phyloP scores from a whole-genome alignment of 78 protist genomes.

The Emiliania huxleyi region DNA sequence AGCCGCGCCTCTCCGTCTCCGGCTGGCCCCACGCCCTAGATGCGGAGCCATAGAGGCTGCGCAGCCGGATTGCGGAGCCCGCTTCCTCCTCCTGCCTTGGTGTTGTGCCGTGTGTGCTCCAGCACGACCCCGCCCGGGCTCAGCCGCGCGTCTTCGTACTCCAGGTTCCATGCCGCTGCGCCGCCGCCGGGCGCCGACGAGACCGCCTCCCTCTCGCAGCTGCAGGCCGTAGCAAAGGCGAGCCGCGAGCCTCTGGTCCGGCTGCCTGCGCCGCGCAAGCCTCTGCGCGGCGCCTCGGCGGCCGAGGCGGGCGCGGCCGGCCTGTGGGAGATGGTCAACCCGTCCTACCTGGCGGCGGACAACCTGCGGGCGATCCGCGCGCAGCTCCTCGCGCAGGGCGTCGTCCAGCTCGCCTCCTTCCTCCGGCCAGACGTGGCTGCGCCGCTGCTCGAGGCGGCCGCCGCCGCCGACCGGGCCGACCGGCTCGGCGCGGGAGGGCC shows the following conservation, averaged over 20 bases:
- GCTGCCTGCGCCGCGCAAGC: background rate
- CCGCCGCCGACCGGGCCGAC: background rate
- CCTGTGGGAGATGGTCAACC: background rate
- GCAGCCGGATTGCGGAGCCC: too few relatives aligned
- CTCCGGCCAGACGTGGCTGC: background rate
- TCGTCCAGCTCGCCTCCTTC: background rate
- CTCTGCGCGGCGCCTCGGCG: background rate
- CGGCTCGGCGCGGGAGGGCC: background rate
- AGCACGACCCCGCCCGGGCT: too few relatives aligned
- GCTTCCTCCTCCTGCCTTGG: too few relatives aligned
- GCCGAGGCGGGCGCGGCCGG: background rate
- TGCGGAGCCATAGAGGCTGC: too few relatives aligned
- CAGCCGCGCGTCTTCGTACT: too few relatives aligned
- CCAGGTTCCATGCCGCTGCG: slow-evolving; percentile 50
- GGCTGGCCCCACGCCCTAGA: background rate
- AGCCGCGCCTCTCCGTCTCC: background rate
- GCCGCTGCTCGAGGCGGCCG: background rate
- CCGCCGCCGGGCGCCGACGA: background rate
- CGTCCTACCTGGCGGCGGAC: background rate
- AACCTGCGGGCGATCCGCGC: background rate
- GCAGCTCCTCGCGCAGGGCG: background rate
- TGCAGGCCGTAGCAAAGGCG: background rate
- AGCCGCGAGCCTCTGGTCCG: too few relatives aligned
- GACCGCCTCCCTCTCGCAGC: slow-evolving; percentile 21
- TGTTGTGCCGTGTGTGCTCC: too few relatives aligned